phyloP scores from a whole-genome alignment of 2,329 filamentous ascomycete genomes.

The Lachnellula hyalina region DNA sequence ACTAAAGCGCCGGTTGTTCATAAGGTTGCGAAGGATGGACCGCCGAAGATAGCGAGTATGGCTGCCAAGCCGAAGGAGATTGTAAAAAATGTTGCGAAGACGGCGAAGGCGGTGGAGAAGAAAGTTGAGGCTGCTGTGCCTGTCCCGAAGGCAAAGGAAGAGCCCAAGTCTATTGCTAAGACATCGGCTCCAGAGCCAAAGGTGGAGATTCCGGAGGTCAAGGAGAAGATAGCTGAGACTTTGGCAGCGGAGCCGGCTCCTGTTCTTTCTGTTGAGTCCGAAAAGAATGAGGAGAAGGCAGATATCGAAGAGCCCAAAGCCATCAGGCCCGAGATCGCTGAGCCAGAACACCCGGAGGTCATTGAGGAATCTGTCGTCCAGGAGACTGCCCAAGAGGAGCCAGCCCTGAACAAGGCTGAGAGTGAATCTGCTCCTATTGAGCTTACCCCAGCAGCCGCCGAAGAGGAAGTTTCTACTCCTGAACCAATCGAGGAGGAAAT shows the following conservation, averaged over 20 bases:
- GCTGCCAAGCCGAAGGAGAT: conserved; percentile 12
- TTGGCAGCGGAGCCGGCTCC: neutral
- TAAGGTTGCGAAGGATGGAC: conserved; percentile 24
- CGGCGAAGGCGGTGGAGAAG: conserved; percentile 11
- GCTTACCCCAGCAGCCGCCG: conserved; percentile 3
- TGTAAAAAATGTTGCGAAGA: conserved; percentile 12
- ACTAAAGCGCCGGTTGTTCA: conserved; percentile 25
- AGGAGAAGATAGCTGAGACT: conserved; percentile 13
- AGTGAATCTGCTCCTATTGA: conserved; percentile 6
- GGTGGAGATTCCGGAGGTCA: conserved; percentile 8
- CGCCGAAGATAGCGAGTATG: conserved; percentile 18
- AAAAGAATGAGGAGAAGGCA: conserved; percentile 8
- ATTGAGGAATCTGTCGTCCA: conserved; percentile 20
- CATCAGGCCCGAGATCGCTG: conserved; percentile 6
- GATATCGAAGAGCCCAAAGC: conserved; percentile 12
- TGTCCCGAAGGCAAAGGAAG: neutral
- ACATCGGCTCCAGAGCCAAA: conserved; percentile 2
- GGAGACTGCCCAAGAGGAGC: conserved; percentile 21
- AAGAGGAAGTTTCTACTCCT: conserved; percentile 4
- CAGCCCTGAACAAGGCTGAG: conserved; percentile 8
- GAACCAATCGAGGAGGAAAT: conserved; percentile 12
- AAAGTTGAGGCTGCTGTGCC: conserved; percentile 2
- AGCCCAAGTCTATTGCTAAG: conserved; percentile 1
- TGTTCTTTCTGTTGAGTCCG: neutral
- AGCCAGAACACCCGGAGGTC: conserved; percentile 3